Evolutionary conservation across 345 rosid species (phyloP), one percentile per base, ranked within the genome.

Genomic region (Eucalyptus victrix): DNA sequence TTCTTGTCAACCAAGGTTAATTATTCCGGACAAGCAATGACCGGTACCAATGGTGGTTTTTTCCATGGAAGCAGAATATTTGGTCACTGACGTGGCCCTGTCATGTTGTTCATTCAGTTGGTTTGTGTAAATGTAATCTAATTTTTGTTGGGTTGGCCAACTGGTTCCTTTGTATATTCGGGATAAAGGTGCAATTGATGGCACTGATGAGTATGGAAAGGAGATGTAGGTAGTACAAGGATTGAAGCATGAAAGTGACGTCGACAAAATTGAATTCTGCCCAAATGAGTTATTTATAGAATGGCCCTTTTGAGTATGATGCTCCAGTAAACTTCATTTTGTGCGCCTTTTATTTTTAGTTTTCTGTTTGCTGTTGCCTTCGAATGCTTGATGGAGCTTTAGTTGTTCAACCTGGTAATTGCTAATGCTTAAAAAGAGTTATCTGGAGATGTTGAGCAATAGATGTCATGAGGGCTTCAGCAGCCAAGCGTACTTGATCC

Each of bases 121-220:
- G 88, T 92, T 87, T 65, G 86, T 89, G 88, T 87, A 90, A 91
- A 89, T 86, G 90, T 86, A 76, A 69, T 91, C 88, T 80, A 89
- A 86, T 69, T 89, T 91, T 89, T 89, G 86, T 86, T 76, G 92
- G 93, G 92, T 69, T 90, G 89, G 91, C 93, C 91, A 90, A 81
- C 90, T 83, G 91, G 89, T 89, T 85, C 89, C 88, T 50, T 56
- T 94, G 93, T 94, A 92, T 88, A 92, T 92, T 87, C 91, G 85
- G 85, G 85, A 76, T 76, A 76, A 76, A 76, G 85, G 85, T 40
- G 85, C 85, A 76, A 76, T 76, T 76, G 28, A 40, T 37, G 93
- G 91, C 53, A 85, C 76, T 45, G 47, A 76, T 76, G 85, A 76
- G 85, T 76, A 76, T 76, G 85, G 60, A 87, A 90, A 90, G 47